Base-by-base conservation (phyloP, 306 rosid genomes). In the Neltuma alba region DNA sequence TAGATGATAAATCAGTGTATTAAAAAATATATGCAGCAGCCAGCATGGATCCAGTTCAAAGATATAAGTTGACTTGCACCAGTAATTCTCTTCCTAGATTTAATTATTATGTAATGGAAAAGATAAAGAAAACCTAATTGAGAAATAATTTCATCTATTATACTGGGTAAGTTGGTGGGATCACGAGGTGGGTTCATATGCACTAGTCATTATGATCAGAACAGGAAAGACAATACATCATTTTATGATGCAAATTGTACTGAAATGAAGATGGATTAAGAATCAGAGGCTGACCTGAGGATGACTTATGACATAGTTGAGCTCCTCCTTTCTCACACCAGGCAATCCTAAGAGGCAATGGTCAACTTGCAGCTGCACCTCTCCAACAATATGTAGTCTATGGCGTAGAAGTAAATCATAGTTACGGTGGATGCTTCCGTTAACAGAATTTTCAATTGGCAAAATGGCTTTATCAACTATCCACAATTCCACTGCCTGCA, bases 401-500 rank as follows among this genome's bases (percentile, higher is more conserved):
- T 94, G 98, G 67, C 91, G 92, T 78, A 94, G 98, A 62, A 94
- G 98, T 57, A 94, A 84, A 77, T 94, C 98, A 69, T 94, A 94
- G 78, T 94, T 92, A 7, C 97, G 97, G 85, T 92, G 97, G 81
- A 89, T 87, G 88, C 98, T 94, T 86, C 97, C 98, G 57, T 82
- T 91, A 60, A 88, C 90, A 72, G 97, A 89, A 82, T 89, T 94
- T 88, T 94, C 97, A 73, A 94, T 92, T 25, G 98, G 97, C 62
- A 94, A 91, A 89, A 94, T 94, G 44, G 98, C 94, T 88, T 88
- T 94, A 45, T 94, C 97, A 58, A 89, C 98, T 31, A 92, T 74
- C 97, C 97, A 92, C 72, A 92, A 82, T 79, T 94, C 97, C 83
- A 94, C 98, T 50, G 98, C 98, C 98, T 94, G 85, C 66, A 52